A percentile compares a stretch with the other conserved stretches of the same genome.
Evolutionary conservation across 176 grass and related monocot genomes (phyloP).

Genomic region (Elymus sibiricus): DNA sequence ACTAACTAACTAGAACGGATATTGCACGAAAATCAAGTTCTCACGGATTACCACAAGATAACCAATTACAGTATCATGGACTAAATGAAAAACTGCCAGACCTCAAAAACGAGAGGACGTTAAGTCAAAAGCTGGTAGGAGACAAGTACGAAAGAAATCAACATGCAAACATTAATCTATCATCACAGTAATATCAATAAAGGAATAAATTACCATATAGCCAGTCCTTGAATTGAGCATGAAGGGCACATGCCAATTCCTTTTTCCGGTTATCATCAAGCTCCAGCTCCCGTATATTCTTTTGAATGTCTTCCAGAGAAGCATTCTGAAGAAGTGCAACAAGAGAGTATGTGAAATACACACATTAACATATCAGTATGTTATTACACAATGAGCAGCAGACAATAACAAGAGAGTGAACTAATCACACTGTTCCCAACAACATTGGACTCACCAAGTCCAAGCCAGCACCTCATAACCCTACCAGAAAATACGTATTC

Average conservation of each 20-base stretch:
- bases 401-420: slow-evolving; percentile 32
- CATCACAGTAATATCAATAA: slow-evolving; percentile 9
- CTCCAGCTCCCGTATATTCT: slow-evolving; percentile 66
- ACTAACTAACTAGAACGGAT: neutral
- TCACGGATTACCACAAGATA: neutral
- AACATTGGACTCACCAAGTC: slow-evolving; percentile 14
- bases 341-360: neutral
- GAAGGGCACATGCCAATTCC: slow-evolving; percentile 80
- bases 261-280: slow-evolving; percentile 83
- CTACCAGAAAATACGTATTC: neutral
- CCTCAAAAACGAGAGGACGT: neutral
- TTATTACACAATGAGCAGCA: neutral
- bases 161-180: neutral
- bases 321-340: slow-evolving; percentile 57
- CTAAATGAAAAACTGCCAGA: neutral
- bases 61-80: slow-evolving; percentile 7
- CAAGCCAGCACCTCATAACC: slow-evolving; percentile 10
- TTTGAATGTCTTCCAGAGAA: slow-evolving; percentile 74
- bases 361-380: neutral
- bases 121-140: neutral
- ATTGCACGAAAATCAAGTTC: slow-evolving; percentile 14
- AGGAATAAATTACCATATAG: slow-evolving; percentile 69
- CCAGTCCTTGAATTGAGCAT: slow-evolving; percentile 97
- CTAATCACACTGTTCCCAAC: slow-evolving; percentile 14
- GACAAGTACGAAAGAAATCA: slow-evolving; percentile 3